Evolutionary conservation across 2,329 filamentous ascomycete genomes (phyloP).

Genomic region (Monosporascus sp.): DNA sequence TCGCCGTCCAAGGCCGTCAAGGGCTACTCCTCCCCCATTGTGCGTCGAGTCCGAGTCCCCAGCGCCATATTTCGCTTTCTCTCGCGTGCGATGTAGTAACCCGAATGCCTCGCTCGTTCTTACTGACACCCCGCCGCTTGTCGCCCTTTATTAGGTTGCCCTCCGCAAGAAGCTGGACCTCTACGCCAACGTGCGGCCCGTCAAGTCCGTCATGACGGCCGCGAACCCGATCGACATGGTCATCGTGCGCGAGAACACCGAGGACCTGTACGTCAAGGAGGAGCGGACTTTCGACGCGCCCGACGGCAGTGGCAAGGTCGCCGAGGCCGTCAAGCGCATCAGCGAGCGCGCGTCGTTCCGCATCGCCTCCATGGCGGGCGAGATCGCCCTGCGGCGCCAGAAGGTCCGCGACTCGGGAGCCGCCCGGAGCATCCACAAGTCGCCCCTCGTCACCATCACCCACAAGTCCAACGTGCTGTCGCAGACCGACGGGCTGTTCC

Average conservation of each 20-base stretch:
- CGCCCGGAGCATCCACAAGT: conserved; percentile 54
- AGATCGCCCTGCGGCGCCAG: conserved; percentile 85
- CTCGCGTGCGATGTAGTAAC: no score
- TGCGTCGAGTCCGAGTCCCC: conserved; percentile 5
- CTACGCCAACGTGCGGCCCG: conserved; percentile 95
- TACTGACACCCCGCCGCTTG: background rate
- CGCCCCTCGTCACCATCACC: conserved; percentile 85
- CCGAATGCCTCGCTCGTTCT: background rate
- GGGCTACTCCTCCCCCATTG: conserved; percentile 95
- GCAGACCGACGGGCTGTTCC: conserved; percentile 95
- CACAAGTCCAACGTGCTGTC: conserved; percentile 98
- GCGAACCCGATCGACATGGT: conserved; percentile 82
- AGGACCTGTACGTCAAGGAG: conserved; percentile 97
- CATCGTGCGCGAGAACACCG: conserved; percentile 97
- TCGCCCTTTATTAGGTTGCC: conserved; percentile 46
- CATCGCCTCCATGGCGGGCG: conserved; percentile 89
- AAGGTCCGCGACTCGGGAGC: conserved; percentile 60
- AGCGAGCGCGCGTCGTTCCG: conserved; percentile 76
- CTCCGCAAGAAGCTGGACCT: conserved; percentile 92
- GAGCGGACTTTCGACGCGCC: conserved; percentile 75
- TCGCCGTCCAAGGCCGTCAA: conserved; percentile 85
- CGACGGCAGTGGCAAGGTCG: conserved; percentile 70
- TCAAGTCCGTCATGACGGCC: conserved; percentile 72
- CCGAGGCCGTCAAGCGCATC: conserved; percentile 97
- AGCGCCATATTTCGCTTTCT: no score